Percentiles rank a stretch among this genome's conserved stretches.
phyloP scores from a whole-genome alignment of 2,329 filamentous ascomycete species.

The Curvularia hawaiiensis region DNA sequence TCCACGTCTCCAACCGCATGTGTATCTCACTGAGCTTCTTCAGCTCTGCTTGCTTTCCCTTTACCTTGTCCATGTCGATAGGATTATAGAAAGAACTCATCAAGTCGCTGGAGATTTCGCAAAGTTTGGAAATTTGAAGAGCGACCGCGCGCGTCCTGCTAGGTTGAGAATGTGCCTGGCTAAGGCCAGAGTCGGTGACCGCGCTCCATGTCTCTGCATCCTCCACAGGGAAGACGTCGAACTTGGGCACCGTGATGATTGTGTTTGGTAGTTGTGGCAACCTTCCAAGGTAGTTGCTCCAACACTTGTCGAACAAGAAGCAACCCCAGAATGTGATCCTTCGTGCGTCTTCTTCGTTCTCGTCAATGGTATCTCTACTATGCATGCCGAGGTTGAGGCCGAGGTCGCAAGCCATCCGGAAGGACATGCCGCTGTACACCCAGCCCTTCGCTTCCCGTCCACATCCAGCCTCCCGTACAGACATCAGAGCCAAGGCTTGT shows the following conservation, averaged over 20 bases:
- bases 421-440: constrained; percentile 98
- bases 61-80: constrained; percentile 61
- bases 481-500: constrained; percentile 94
- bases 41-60: constrained; percentile 80
- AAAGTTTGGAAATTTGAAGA: constrained; percentile 80
- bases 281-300: constrained; percentile 95
- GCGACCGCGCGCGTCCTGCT: constrained; percentile 75
- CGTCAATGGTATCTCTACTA: constrained; percentile 63
- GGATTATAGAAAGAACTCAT: constrained; percentile 92
- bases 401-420: constrained; percentile 94
- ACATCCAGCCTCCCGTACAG: constrained; percentile 92
- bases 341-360: constrained; percentile 86
- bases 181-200: constrained; percentile 83
- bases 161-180: constrained; percentile 74
- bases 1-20: constrained; percentile 87
- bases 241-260: constrained; percentile 83
- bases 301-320: constrained; percentile 98
- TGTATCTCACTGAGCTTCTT: constrained; percentile 94
- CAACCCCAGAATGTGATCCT: constrained; percentile 97
- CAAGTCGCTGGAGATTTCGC: constrained; percentile 92
- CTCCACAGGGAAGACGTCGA: constrained; percentile 88
- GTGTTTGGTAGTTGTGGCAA: constrained; percentile 82
- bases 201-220: constrained; percentile 86
- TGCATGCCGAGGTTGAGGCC: constrained; percentile 81
- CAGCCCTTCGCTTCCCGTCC: constrained; percentile 93